Evolutionary conservation across 2,329 filamentous ascomycete species (phyloP).

Genomic region (Xylaria sp.): DNA sequence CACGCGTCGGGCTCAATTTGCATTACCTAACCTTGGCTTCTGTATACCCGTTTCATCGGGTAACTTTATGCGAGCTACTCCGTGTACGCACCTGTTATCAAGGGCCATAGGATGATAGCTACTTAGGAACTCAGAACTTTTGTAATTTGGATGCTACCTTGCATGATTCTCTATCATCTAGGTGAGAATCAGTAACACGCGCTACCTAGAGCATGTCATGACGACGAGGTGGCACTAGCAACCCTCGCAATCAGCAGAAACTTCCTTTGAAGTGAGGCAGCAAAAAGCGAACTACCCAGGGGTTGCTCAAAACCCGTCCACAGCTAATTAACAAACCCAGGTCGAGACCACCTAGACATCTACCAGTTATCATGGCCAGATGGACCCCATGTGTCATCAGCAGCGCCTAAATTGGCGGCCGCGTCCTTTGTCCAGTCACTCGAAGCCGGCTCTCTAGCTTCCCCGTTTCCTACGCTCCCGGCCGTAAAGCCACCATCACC

Average conservation of each 20-base stretch:
- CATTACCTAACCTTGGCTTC: neutral
- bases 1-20: slow-evolving; percentile 32
- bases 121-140: slow-evolving; percentile 21
- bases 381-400: slow-evolving; percentile 1
- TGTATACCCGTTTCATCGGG: too few species aligned
- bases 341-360: neutral
- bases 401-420: neutral
- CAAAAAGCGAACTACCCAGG: neutral
- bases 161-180: slow-evolving; percentile 14
- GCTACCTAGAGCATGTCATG: slow-evolving; percentile 8
- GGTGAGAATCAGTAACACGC: slow-evolving; percentile 19
- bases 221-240: slow-evolving; percentile 11
- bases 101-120: neutral
- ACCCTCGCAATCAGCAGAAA: slow-evolving; percentile 24
- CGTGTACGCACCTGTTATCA: neutral
- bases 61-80: too few species aligned
- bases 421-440: slow-evolving; percentile 25
- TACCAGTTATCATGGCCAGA: too few species aligned
- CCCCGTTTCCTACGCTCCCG: slow-evolving; percentile 18
- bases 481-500: neutral
- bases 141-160: slow-evolving; percentile 29
- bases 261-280: slow-evolving; percentile 15
- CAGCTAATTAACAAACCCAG: neutral
- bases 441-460: slow-evolving; percentile 9
- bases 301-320: slow-evolving; percentile 2